Evolutionary conservation across 805 yeast genomes (phyloP), one percentile per base, ranked within the genome.

Genomic region (Yarrowia alimentaria): DNA sequence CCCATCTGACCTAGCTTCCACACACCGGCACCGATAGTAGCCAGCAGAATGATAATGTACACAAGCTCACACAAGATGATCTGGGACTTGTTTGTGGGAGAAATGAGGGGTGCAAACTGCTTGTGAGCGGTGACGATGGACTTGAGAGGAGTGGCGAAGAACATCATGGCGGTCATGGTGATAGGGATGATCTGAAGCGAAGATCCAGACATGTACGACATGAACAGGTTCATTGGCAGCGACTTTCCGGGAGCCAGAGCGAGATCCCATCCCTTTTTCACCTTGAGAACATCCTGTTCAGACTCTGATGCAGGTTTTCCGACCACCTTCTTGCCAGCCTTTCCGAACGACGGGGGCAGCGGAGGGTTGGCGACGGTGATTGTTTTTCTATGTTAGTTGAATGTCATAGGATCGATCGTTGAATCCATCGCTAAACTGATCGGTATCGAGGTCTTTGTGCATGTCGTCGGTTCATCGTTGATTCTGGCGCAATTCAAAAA

Each of bases 181-280:
- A 91, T 84, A 3, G 97, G 93, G 56, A 91, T 88, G 57, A 91
- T 75, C 60, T 93, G 98, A 20, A 93, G 69, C 3, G 94, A 78
- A 60, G 84, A 83, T 24, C 98, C 98, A 0, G 96, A 80, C 87
- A 91, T 86, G 65, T 87, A 93, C 55, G 88, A 80, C 95, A 91
- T 87, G 40, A 87, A 70, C 43, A 85, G 65, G 61, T 87, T 93
- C 94, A 88, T 85, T 6, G 97, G 95, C n/a, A 93, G 75, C 7
- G 77, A 68, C 63, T 89, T 91, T 2, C 88, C 85, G 0, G 97
- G 96, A 1, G 80, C 79, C 12, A 77, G 66, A 2, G 96, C 95
- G 29, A 85, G 62, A 53, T 85, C 93, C 95, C 96, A 88, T 0
- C 94, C 90, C 60, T 84, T 85, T 60, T 81, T 57, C 20, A 65